A percentile compares a stretch with the other conserved stretches of the same genome.
These are phyloP conservation scores for Fonsecaea nubica DNA, from an alignment of 2,329 filamentous ascomycete species.

Conservation along the genomic window DNA sequence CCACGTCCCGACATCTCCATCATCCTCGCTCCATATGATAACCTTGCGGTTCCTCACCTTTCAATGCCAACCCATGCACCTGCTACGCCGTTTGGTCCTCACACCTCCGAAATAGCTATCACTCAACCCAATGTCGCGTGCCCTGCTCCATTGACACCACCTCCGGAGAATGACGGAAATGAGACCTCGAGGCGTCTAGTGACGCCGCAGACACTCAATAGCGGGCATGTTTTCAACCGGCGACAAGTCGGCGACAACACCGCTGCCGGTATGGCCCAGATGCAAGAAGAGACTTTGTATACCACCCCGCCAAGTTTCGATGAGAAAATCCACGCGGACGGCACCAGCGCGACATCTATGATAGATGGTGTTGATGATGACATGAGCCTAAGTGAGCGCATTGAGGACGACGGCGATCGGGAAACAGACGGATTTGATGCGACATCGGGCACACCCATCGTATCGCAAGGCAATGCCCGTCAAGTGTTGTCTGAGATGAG, in stretches of 20 bases:
- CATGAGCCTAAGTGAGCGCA: constrained; percentile 13
- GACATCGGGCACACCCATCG: no score
- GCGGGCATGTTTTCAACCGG: constrained; percentile 25
- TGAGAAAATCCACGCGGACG: constrained; percentile 25
- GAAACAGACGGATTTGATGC: constrained; percentile 6
- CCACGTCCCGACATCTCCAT: not conserved
- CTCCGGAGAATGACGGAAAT: constrained; percentile 30
- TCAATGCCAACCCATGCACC: constrained; percentile 41
- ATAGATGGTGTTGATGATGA: constrained; percentile 10
- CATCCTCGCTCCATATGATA: constrained; percentile 36
- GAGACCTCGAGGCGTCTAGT: constrained; percentile 15
- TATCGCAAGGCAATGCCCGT: not conserved
- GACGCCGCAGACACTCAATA: constrained; percentile 15
- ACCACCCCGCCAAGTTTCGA: constrained; percentile 19
- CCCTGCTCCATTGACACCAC: constrained; percentile 35
- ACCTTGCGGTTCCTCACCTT: constrained; percentile 23
- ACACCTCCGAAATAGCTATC: constrained; percentile 25
- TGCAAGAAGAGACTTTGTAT: constrained; percentile 40
- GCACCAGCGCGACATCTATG: not conserved
- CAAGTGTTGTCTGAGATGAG: not conserved
- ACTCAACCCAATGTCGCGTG: constrained; percentile 30
- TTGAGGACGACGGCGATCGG: constrained; percentile 4
- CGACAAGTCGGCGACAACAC: constrained; percentile 35
- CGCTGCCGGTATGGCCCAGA: constrained; percentile 38
- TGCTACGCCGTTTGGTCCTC: constrained; percentile 26